Evolutionary conservation across 2,329 filamentous ascomycete genomes (phyloP).

Genomic region (Metarhizium sp.): DNA sequence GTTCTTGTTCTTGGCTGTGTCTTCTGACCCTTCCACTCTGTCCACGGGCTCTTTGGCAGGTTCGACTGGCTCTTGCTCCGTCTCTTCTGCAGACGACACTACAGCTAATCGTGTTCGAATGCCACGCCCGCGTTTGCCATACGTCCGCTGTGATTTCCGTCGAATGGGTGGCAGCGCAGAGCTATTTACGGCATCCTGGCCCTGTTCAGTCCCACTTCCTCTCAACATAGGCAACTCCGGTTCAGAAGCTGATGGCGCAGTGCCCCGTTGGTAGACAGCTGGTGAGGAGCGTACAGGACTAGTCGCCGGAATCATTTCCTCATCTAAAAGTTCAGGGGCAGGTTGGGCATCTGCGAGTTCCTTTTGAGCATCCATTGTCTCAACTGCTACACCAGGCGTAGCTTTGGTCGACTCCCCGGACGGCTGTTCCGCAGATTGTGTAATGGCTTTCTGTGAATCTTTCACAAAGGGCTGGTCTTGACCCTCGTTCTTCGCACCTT

Average conservation of each 20-base stretch:
- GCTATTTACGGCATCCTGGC: conserved; percentile 13
- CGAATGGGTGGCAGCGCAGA: conserved; percentile 18
- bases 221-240: conserved; percentile 25
- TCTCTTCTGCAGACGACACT: conserved; percentile 2
- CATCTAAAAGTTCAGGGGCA: conserved; percentile 11
- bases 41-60: neutral
- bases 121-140: conserved; percentile 1
- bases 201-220: conserved; percentile 11
- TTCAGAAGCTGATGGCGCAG: conserved; percentile 14
- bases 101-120: conserved; percentile 1
- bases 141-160: conserved; percentile 5
- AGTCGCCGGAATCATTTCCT: conserved; percentile 30
- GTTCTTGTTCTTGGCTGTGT: neutral
- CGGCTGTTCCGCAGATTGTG: conserved; percentile 15
- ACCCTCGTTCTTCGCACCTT: neutral
- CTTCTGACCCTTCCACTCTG: neutral
- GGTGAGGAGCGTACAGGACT: conserved; percentile 24
- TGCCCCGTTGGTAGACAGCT: conserved; percentile 12
- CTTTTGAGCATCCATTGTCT: conserved; percentile 1
- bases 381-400: conserved; percentile 17
- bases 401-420: conserved; percentile 22
- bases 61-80: neutral
- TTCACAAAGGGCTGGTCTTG: conserved; percentile 5
- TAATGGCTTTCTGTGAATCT: conserved; percentile 16
- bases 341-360: neutral